Base-by-base conservation (phyloP, 768 basidiomycete genomes). In the Phanerodontia chrysosporium region DNA sequence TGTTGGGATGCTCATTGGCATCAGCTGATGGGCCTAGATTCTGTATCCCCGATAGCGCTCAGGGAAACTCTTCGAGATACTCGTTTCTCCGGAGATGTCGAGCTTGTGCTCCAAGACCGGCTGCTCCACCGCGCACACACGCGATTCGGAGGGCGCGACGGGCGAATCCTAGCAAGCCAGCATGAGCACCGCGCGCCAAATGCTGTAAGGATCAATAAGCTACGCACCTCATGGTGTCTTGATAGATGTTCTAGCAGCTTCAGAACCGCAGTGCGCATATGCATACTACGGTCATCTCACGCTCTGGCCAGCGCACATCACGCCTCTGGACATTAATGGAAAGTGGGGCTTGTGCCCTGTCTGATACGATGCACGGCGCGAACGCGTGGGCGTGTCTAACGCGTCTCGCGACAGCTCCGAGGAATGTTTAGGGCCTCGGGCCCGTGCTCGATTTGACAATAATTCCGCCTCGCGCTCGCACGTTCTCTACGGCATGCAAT, bases 11-110 rank as follows among this genome's bases (percentile, higher is more conserved):
- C 49, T 45, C 24, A 42, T 16, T 49, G 46, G 13, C 56, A 57
- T 57, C 56, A 57, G 45, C 45, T 57, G 56, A 57, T 48, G 35
- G 39, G 22, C 45, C 30, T 53, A 53, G 52, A 53, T 25, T 53
- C 30, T 42, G 52, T 42, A 53, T 53, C 39, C 7, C 52, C 52
- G 52, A 22, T 28, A 27, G 52, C 32, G 52, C 35, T 35, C 35
- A 49, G 48, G 13, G 45, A 45, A 22, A 48, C n/a, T 45, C 16
- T 57, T 10, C 24, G 1, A 29, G 28, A n/a, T 21, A 49, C 29
- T 25, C 56, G 32, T 49, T 49, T 49, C n/a, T 49, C 56, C 56
- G 56, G 56, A 32, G 46, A 35, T 53, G 48, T 53, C 42, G 32
- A 24, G 22, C 32, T 35, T 35, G 13, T 7, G 32, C 14, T 27